Base-by-base conservation (phyloP, 129 eudicot species). In the Artemisia tridentata region DNA sequence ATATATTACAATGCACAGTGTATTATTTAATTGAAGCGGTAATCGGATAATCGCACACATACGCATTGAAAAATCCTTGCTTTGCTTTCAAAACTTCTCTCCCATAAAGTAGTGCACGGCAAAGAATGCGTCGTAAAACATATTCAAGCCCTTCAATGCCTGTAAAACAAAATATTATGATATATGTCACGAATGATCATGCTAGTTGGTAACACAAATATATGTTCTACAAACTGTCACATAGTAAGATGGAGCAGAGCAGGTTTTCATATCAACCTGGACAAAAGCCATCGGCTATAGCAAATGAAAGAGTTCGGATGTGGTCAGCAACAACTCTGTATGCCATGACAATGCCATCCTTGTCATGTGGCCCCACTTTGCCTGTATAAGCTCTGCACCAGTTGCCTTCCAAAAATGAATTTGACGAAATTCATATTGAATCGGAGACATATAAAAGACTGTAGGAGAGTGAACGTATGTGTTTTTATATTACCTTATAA, bases 251-350 rank as follows among this genome's bases (percentile, higher is more conserved):
- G 11, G 19, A 69, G 11, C 31, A 54, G 50, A 69, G n/a, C 15
- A 55, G 68, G 53, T 16, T 5, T 15, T 53, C 11, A 16, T 43
- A 69, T 17, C 25, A 77, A 77, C 99, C 99, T 95, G 99, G 99
- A 53, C 92, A 78, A 20, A 97, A 82, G 57, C 99, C 99, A 75
- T 95, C 99, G 60, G 99, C 99, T 63, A 95, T n/a, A n/a, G n/a
- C n/a, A n/a, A n/a, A n/a, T n/a, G n/a, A n/a, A n/a, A n/a, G n/a
- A n/a, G n/a, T n/a, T 90, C 99, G 86, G 21, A 95, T 88, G 76
- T 95, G 99, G 70, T 95, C 99, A 72, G 99, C 97, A 63, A 95
- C 97, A 69, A 95, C 99, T 79, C 99, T 84, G 73, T 95, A 95
- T 0, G 99, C 99, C 99, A 95, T 95, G 78, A 90, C 99, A 80